Conservation (phyloP, 208 protist genomes). For the Phytomonas sp. region DNA sequence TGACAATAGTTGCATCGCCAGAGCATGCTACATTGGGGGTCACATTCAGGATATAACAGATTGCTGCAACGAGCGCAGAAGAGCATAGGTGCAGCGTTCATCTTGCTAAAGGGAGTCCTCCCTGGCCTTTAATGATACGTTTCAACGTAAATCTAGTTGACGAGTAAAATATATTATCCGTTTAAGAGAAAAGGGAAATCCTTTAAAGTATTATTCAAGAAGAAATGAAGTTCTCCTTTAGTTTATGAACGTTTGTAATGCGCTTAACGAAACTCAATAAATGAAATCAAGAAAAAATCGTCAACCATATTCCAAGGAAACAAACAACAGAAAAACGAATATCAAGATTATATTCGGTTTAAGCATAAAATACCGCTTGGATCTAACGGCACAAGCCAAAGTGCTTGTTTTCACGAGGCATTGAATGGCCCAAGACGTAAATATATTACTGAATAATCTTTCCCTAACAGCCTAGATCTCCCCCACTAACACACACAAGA, state of each 20-base stretch:
- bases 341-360: conserved; percentile 2
- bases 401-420: background rate
- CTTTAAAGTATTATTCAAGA: conserved; percentile 10
- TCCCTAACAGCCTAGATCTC: conserved; percentile 1
- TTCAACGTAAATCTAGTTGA: background rate
- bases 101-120: conserved; percentile 21
- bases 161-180: background rate
- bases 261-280: background rate
- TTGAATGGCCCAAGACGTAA: background rate
- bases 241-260: background rate
- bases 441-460: conserved; percentile 1
- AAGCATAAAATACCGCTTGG: background rate
- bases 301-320: conserved; percentile 3
- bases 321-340: background rate
- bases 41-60: conserved; percentile 80
- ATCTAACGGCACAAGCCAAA: background rate
- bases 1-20: conserved; percentile 87
- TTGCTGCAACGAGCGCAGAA: conserved; percentile 86
- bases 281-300: conserved; percentile 9
- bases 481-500: conserved; percentile 1
- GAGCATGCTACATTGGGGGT: conserved; percentile 38
- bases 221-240: background rate
- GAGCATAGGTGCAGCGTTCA: conserved; percentile 73
- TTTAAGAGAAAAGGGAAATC: background rate
- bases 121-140: conserved; percentile 14